These are phyloP conservation scores for Gentiana macrophylla DNA, from an alignment of 257 asterid species.

Conservation along the genomic window DNA sequence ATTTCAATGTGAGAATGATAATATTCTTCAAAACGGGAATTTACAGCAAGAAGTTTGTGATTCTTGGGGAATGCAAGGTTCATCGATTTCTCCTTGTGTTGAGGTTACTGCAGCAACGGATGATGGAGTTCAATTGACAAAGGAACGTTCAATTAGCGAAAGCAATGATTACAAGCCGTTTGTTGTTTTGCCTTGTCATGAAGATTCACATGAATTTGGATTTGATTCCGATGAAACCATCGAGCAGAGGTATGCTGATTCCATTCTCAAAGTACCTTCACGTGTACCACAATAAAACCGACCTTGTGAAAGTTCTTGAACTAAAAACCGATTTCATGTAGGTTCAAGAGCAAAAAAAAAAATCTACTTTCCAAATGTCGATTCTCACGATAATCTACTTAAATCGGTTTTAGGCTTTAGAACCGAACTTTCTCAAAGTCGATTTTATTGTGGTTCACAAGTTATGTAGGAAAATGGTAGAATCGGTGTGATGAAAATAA, in stretches of 20 bases:
- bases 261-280: too few relatives aligned
- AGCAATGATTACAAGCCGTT: conserved; percentile 31
- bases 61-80: conserved; percentile 38
- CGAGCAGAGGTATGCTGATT: conserved; percentile 4
- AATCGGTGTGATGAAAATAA: too few relatives aligned
- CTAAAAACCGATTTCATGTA: too few relatives aligned
- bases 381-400: too few relatives aligned
- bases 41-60: conserved; percentile 17
- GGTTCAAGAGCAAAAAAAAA: too few relatives aligned
- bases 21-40: background rate
- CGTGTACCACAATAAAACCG: too few relatives aligned
- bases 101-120: background rate
- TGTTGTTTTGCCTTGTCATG: conserved; percentile 30
- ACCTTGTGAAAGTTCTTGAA: too few relatives aligned
- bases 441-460: background rate
- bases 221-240: conserved; percentile 16
- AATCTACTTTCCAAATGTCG: too few relatives aligned
- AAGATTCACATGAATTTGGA: conserved; percentile 28
- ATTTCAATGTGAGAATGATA: conserved; percentile 5
- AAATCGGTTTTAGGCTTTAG: too few relatives aligned
- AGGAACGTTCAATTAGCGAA: conserved; percentile 22
- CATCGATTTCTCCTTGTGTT: conserved; percentile 25
- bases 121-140: background rate
- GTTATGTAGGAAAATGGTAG: too few relatives aligned
- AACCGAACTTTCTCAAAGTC: too few relatives aligned